Evolutionary conservation across 2,329 filamentous ascomycete species (phyloP).

Genomic region (Ploettnerulaceae sp.): DNA sequence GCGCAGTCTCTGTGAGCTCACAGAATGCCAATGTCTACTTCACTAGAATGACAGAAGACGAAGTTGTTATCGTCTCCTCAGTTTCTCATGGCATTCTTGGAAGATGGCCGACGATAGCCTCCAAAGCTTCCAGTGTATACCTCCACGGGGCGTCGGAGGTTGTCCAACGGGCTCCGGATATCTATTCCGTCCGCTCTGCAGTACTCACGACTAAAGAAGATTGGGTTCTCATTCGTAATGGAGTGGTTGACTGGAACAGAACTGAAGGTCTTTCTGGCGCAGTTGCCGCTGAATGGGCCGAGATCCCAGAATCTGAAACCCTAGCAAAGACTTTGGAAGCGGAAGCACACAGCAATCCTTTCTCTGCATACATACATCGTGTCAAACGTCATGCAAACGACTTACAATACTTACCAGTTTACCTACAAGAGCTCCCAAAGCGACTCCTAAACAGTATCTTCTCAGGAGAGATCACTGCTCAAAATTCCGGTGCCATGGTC

Average conservation of each 20-base stretch:
- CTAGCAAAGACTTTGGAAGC: constrained; percentile 77
- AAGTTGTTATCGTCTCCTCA: constrained; percentile 71
- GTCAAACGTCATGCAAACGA: constrained; percentile 77
- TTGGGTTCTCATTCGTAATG: constrained; percentile 81
- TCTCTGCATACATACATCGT: constrained; percentile 82
- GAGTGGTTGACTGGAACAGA: constrained; percentile 72
- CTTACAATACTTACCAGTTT: constrained; percentile 69
- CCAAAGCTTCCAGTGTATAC: constrained; percentile 41
- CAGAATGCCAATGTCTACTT: constrained; percentile 83
- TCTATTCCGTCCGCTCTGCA: constrained; percentile 74
- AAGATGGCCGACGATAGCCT: constrained; percentile 60
- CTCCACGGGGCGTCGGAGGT: constrained; percentile 77
- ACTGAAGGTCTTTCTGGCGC: constrained; percentile 76
- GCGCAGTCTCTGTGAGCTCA: constrained; percentile 74
- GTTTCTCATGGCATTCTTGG: constrained; percentile 70
- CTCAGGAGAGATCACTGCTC: constrained; percentile 47
- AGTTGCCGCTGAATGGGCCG: constrained; percentile 76
- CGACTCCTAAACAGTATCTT: constrained; percentile 59
- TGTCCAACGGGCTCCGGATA: constrained; percentile 60
- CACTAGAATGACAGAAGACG: constrained; percentile 70
- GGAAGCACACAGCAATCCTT: constrained; percentile 76
- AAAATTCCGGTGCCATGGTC: constrained; percentile 44
- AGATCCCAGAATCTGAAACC: constrained; percentile 66
- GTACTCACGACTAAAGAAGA: constrained; percentile 63
- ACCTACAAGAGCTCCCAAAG: constrained; percentile 63